Evolutionary conservation across 768 basidiomycete genomes (phyloP), one percentile per base, ranked within the genome.

Genomic region (Vararia minispora): DNA sequence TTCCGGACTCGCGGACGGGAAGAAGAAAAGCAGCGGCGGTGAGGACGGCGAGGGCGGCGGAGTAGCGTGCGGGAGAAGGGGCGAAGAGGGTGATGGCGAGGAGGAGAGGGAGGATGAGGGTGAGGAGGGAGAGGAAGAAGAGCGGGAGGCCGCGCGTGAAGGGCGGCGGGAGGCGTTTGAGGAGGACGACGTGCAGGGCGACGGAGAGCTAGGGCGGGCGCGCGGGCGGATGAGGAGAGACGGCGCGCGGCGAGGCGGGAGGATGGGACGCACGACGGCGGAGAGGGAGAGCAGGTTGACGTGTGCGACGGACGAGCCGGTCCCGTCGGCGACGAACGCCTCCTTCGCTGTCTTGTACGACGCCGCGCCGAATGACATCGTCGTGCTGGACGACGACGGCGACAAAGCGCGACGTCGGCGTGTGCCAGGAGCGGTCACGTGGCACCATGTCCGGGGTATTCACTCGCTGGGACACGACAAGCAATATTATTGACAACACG

Each of bases 271-370:
- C 46, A 83, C 85, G 56, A 83, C 49, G 4, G 72, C 74, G 6
- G 74, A 72, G 16, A 63, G 45, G n/a, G 76, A 81, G 20, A 91
- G 62, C 33, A 69, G 47, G 52, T 88, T 85, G 48, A 91, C 64
- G 50, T 79, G 75, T 2, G 53, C 53, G 3, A 91, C 63, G 3
- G 76, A 71, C 0, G 82, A 81, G 2, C 90, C 90, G 1, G 67
- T 68, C 58, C 68, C 72, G 27, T 76, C 73, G 6, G 85, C 76
- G 27, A 89, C 80, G 51, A 91, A 94, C 0, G 72, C 74, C 61
- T 88, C 84, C 58, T 94, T 94, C 7, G 69, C 74, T 6, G 65
- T 47, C 56, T 87, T 90, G 69, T 92, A 92, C n/a, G n/a, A n/a
- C n/a, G n/a, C n/a, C n/a, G n/a, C n/a, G n/a, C n/a, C n/a, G n/a